A percentile compares a stretch with the other conserved stretches of the same genome.
These are phyloP conservation scores for Sporothrix euskadiensis DNA, from an alignment of 2,329 filamentous ascomycete species.

Conservation along the genomic window DNA sequence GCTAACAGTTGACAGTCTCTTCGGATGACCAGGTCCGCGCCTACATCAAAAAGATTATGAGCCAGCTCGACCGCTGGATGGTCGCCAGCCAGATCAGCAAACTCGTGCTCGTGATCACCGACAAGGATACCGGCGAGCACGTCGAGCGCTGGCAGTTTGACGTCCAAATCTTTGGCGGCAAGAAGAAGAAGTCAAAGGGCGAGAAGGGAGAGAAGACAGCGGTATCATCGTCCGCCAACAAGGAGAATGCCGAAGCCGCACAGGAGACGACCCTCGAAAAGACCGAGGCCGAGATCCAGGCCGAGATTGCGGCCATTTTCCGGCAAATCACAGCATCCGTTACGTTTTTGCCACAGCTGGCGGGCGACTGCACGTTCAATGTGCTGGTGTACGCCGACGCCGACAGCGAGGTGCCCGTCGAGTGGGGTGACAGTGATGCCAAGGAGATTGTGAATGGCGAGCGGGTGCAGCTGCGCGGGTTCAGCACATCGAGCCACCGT, in stretches of 20 bases:
- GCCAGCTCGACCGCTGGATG: conserved; percentile 97
- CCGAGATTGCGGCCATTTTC: conserved; percentile 95
- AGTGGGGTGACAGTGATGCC: conserved; percentile 98
- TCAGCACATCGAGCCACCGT: conserved; percentile 90
- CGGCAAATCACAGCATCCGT: conserved; percentile 97
- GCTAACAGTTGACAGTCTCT: conserved; percentile 61
- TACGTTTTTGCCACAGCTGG: conserved; percentile 90
- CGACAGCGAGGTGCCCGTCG: conserved; percentile 92
- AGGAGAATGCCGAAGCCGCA: conserved; percentile 35
- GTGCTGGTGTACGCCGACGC: conserved; percentile 97
- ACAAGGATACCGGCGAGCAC: conserved; percentile 94
- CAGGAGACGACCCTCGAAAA: conserved; percentile 63
- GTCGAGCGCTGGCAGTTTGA: conserved; percentile 99
- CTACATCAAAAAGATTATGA: conserved; percentile 99
- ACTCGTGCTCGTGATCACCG: conserved; percentile 92
- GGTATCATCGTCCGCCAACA: conserved; percentile 38
- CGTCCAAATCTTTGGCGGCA: conserved; percentile 47
- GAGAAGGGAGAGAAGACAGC: neutral
- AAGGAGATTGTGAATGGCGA: conserved; percentile 95
- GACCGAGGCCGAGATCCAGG: conserved; percentile 89
- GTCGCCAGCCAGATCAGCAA: conserved; percentile 94
- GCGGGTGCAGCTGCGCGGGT: conserved; percentile 91
- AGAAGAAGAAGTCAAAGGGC: conserved; percentile 33
- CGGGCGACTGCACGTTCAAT: conserved; percentile 97
- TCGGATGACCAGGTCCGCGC: conserved; percentile 97